Evolutionary conservation across 345 rosid species (phyloP), one percentile per base, ranked within the genome.

Genomic region (Erysimum cheiranthoides): DNA sequence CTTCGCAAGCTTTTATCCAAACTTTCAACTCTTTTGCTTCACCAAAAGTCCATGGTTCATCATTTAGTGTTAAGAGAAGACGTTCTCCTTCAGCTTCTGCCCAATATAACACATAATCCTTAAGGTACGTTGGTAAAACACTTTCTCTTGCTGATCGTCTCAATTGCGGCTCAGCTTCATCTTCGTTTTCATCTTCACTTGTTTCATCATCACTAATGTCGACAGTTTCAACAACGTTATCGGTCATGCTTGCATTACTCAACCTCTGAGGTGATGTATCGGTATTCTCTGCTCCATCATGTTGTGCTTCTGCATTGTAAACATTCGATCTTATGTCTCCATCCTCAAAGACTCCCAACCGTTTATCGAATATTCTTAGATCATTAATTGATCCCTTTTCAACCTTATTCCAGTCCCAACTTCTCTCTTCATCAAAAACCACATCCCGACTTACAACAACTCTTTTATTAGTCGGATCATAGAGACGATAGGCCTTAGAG

Each of bases 11-110:
- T 0, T 10, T 7, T 1, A 0, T 11, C 11, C 27, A 47, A 0
- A 16, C 52, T 3, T 1, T 2, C 0, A 1, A 18, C 0, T 17
- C 6, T 0, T 8, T 16, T 3, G 52, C 11, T 2, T 47, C 52
- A 0, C 7, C 3, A 47, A 6, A 47, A 16, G 16, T 11, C 10
- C 17, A 43, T 0, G 27, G 27, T 17, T 49, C 53, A 0, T 49
- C 53, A 17, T 49, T 17, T 0, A 45, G 5, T 0, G 0, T 3
- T 0, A 16, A 0, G 0, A 49, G 2, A 0, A 16, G 4, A 0
- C 6, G 1, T 2, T 49, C 53, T 1, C 10, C 5, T 8, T 49
- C 53, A 0, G 1, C 1, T 2, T 47, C 52, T 0, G 52, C 52
- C 0, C n/a, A n/a, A n/a, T n/a, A n/a, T n/a, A n/a, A n/a, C n/a